Evolutionary conservation across 495 filamentous ascomycete genomes (phyloP).

Genomic region (Podospora australis): DNA sequence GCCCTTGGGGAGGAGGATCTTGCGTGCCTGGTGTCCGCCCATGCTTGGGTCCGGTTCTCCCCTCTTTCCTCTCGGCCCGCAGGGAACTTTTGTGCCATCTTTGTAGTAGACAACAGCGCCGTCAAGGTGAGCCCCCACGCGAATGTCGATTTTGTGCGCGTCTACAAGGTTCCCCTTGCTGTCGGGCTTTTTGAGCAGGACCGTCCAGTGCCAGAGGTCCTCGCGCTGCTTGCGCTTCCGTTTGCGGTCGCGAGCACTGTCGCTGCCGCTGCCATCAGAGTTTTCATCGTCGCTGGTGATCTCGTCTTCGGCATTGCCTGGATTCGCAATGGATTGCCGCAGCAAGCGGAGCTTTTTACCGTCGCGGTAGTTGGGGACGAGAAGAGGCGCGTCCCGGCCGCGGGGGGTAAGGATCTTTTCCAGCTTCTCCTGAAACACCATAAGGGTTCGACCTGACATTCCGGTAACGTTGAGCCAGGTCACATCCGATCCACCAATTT

Average conservation of each 20-base stretch:
- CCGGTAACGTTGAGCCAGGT: too few relatives aligned
- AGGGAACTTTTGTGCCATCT: constrained; percentile 2
- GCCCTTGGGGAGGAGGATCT: neutral
- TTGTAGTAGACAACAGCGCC: constrained; percentile 5
- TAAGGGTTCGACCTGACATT: too few relatives aligned
- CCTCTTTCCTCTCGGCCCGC: neutral
- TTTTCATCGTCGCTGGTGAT: neutral
- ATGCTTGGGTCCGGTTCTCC: neutral
- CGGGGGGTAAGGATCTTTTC: neutral
- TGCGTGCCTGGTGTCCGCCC: constrained; percentile 2
- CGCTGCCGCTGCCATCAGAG: neutral
- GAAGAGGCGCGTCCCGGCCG: neutral
- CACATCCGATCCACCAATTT: too few relatives aligned
- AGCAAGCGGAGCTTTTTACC: neutral
- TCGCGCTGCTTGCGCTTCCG: too few relatives aligned
- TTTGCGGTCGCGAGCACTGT: too few relatives aligned
- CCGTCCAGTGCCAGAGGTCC: constrained; percentile 1
- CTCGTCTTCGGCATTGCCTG: neutral
- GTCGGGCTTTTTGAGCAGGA: constrained; percentile 2
- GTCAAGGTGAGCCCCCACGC: neutral
- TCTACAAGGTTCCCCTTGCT: neutral
- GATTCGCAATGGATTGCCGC: neutral
- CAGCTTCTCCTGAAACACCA: neutral
- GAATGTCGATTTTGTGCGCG: neutral
- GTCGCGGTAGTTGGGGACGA: neutral